Percentiles rank a stretch among this genome's conserved stretches.
Evolutionary conservation across 495 filamentous ascomycete genomes (phyloP).

Genomic region (Acidiella bohemica): DNA sequence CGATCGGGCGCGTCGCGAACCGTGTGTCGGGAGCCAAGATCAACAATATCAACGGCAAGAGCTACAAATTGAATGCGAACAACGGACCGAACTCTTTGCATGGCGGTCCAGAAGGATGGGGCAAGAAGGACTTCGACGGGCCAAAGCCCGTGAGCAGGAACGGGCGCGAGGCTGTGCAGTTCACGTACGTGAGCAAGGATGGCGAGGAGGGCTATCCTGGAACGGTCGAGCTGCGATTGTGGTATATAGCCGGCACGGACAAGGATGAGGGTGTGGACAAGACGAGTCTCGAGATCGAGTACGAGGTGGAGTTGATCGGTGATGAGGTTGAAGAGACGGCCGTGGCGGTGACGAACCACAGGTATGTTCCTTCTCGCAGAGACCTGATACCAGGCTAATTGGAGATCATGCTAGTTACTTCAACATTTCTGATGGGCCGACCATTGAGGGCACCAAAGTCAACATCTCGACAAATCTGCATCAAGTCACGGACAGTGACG

Average conservation of each 20-base stretch:
- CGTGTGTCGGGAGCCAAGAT: slow-evolving; percentile 63
- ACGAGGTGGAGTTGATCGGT: slow-evolving; percentile 69
- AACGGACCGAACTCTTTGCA: slow-evolving; percentile 70
- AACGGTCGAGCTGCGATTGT: slow-evolving; percentile 60
- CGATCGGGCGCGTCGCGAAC: slow-evolving; percentile 86
- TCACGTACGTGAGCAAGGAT: slow-evolving; percentile 56
- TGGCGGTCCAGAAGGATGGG: slow-evolving; percentile 73
- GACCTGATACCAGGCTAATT: too few relatives aligned
- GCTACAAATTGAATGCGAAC: slow-evolving; percentile 57
- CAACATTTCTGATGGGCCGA: slow-evolving; percentile 56
- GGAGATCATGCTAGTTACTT: slow-evolving; percentile 63
- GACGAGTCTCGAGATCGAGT: slow-evolving; percentile 67
- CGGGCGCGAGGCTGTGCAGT: slow-evolving; percentile 64
- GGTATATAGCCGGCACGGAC: slow-evolving; percentile 64
- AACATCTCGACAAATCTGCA: slow-evolving; percentile 57
- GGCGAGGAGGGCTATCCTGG: slow-evolving; percentile 82
- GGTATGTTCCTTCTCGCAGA: too few relatives aligned
- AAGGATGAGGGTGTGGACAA: slow-evolving; percentile 39
- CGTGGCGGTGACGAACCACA: slow-evolving; percentile 88
- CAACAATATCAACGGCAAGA: slow-evolving; percentile 54
- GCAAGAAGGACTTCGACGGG: slow-evolving; percentile 67
- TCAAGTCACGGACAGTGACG: slow-evolving; percentile 53
- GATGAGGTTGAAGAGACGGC: slow-evolving; percentile 65
- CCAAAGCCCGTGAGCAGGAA: slow-evolving; percentile 50
- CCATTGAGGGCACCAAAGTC: slow-evolving; percentile 62